Evolutionary conservation across 176 grass and related monocot genomes (phyloP), one percentile per base, ranked within the genome.

Genomic region (Cocos nucifera): DNA sequence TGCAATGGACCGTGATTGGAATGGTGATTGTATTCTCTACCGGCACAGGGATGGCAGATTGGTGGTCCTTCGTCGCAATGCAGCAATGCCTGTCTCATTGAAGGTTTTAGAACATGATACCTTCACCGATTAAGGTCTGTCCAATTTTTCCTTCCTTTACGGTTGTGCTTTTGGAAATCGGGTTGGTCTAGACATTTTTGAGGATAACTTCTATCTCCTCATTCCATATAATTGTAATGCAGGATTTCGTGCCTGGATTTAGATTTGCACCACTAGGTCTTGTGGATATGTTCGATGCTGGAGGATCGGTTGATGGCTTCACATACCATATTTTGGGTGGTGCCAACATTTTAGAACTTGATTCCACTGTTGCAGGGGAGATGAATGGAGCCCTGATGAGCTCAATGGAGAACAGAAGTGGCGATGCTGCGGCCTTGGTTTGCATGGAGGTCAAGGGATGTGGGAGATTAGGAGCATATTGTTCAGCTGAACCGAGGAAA

Each of bases 231-330:
- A 50, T 16, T 30, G 8, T 5, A 53, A 17, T 63, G 51, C 82
- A 89, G 86, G 81, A 97, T 53, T 64, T 91, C 66, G 66, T 62
- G 14, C 66, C 80, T 1, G 84, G 92, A 8, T 73, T 75, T 51
- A 77, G 78, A 72, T 97, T 88, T 21, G 75, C 87, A 5, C 92
- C 87, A 14, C 56, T 97, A 0, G 92, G 92, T 3, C 65, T 97
- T 7, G 6, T 91, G 3, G 83, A 91, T 69, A 97, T 97, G 92
- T 97, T 85, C 82, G 90, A 97, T 53, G 65, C 79, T 4, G 92
- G 92, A 1, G 92, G 57, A 17, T 83, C 92, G 0, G 73, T 97
- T 30, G 87, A 88, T 73, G 72, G 75, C 49, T 73, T 97, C 22
- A 82, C 64, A 21, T 97, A 90, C 78, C 73, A 78, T 74, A 53